Base-by-base conservation (phyloP, 306 rosid genomes). In the Dalbergia oliveri region DNA sequence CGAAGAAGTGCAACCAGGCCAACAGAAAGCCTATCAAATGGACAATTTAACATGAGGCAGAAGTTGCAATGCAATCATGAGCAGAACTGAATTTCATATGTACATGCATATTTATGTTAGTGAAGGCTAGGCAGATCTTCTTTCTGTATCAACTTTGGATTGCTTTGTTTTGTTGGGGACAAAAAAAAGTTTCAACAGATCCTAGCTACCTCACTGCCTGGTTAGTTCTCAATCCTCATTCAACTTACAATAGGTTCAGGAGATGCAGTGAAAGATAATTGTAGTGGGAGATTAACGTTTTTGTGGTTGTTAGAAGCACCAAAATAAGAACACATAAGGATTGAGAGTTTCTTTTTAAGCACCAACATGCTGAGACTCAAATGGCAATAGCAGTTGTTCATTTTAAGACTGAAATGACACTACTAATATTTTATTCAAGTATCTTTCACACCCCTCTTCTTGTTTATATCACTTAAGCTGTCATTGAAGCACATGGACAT, bases 1-100 rank as follows among this genome's bases (percentile, higher is more conserved):
- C 89, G 93, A 57, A 93, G 92, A 57, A 95, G 92, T 66, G 89
- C 69, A 73, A 88, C 90, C 79, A 93, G 79, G 79, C 98, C 92
- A 80, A 82, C 94, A 37, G 97, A 88, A 54, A 95, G 83, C 82
- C 99, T 95, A 88, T 64, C 73, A 64, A 8, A 69, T 68, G 23
- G 71, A 79, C 54, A 76, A 43, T 45, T 76, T 67, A 62, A 76
- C 53, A 72, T 31, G 6, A 15, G 37, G 66, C 26, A 69, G 58
- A 77, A 50, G 19, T 67, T 16, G 45, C 82, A 71, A 57, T 10
- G 8, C 21, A 69, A 50, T 71, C 73, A 9, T 11, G 50, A 53
- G 51, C 56, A 80, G 53, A 73, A 47, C 59, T 0, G 23, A 58
- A 41, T 61, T 80, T 69, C 75, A 18, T 35, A 71, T 5, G 37